A percentile compares a stretch with the other conserved stretches of the same genome.
phyloP scores from a whole-genome alignment of 139 green algal genomes.

The Picochlorum sp. region DNA sequence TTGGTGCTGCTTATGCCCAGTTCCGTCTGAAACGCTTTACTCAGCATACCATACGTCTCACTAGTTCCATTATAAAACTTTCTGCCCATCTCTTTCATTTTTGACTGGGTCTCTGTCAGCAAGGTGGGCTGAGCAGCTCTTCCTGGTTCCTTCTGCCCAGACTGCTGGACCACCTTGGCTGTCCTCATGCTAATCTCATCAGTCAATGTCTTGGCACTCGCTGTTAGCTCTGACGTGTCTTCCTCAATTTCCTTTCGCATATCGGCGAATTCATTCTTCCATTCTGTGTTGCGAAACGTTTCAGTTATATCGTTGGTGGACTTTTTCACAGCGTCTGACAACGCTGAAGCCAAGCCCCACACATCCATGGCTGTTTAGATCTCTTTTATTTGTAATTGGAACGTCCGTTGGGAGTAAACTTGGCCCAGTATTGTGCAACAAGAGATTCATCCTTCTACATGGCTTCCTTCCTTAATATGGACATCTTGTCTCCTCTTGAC shows the following conservation, averaged over 20 bases:
- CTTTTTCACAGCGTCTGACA: slow-evolving; percentile 50
- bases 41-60: slow-evolving; percentile 55
- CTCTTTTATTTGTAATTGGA: too few relatives aligned
- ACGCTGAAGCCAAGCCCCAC: slow-evolving; percentile 51
- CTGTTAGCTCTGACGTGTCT: slow-evolving; percentile 40
- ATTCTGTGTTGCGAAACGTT: slow-evolving; percentile 60
- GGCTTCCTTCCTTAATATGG: too few relatives aligned
- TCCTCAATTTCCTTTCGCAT: slow-evolving; percentile 56
- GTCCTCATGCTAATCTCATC: slow-evolving; percentile 40
- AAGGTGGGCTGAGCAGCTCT: slow-evolving; percentile 41
- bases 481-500: too few relatives aligned
- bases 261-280: slow-evolving; percentile 52
- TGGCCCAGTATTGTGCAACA: too few relatives aligned
- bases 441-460: too few relatives aligned
- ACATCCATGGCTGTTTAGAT: slow-evolving; percentile 17
- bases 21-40: slow-evolving; percentile 52
- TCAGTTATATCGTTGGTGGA: slow-evolving; percentile 50
- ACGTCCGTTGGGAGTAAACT: too few relatives aligned
- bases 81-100: slow-evolving; percentile 18
- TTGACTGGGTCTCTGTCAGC: slow-evolving; percentile 1
- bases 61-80: slow-evolving; percentile 14
- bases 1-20: not conserved
- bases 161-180: slow-evolving; percentile 15
- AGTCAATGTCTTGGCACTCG: slow-evolving; percentile 7
- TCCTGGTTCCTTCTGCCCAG: not conserved